Evolutionary conservation across 805 yeast species (phyloP).

Genomic region (Candida cerambycidarum): DNA sequence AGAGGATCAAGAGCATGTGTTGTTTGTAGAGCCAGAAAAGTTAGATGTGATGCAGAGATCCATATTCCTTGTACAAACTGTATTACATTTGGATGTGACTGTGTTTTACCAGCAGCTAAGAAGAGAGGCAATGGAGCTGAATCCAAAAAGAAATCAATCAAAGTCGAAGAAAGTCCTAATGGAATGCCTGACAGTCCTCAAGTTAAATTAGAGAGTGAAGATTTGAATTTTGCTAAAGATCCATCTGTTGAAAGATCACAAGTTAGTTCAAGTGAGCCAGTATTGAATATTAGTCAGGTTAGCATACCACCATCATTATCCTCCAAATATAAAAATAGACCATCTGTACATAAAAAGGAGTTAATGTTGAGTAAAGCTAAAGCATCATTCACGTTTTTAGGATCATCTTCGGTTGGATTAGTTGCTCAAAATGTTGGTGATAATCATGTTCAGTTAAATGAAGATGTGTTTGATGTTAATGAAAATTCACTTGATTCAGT

Average conservation of each 20-base stretch:
- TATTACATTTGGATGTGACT: constrained; percentile 68
- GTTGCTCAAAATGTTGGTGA: constrained; percentile 48
- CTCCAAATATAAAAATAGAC: constrained; percentile 39
- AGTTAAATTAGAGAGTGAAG: constrained; percentile 6
- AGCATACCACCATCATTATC: constrained; percentile 45
- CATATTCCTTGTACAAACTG: constrained; percentile 57
- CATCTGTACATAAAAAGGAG: constrained; percentile 37
- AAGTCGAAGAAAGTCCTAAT: constrained; percentile 4
- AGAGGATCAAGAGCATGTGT: constrained; percentile 72
- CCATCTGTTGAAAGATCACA: constrained; percentile 11
- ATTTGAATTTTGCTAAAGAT: constrained; percentile 1
- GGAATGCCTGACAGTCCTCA: neutral
- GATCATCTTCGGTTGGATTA: constrained; percentile 50
- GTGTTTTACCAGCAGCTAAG: constrained; percentile 62
- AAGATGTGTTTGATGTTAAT: constrained; percentile 36
- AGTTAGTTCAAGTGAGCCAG: constrained; percentile 30
- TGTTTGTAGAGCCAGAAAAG: constrained; percentile 77
- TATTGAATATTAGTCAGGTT: constrained; percentile 41
- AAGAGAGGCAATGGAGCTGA: constrained; percentile 34
- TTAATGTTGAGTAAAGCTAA: constrained; percentile 24
- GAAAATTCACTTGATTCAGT: constrained; percentile 49
- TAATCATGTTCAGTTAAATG: constrained; percentile 46
- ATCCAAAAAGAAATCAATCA: constrained; percentile 8
- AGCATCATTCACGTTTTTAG: constrained; percentile 48
- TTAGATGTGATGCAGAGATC: constrained; percentile 71